Evolutionary conservation across 352 stramenopile genomes (phyloP), one percentile per base, ranked within the genome.

Genomic region (Pythium dissimile): DNA sequence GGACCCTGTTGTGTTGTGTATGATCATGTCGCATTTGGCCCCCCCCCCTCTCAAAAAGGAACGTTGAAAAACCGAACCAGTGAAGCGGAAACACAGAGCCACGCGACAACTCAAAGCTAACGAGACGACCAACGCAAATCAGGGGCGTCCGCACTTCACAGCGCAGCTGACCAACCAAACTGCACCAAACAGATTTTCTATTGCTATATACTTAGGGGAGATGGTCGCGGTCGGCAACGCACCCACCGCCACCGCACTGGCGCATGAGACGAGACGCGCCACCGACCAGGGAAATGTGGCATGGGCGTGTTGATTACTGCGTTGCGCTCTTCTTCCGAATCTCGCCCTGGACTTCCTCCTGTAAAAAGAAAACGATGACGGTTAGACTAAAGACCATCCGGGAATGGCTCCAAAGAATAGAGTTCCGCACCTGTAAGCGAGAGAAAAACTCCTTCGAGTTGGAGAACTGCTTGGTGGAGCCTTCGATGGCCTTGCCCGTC

Each of bases 371-470:
- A 23, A 24, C 34, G 18, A 53, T 16, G 2, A 23, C 12, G 15
- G 49, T 39, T 24, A 58, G 5, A 31, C 15, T n/a, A n/a, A n/a
- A n/a, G n/a, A n/a, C n/a, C n/a, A n/a, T n/a, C n/a, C n/a, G n/a
- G n/a, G 31, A 15, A 43, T 10, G 10, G 18, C 15, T 27, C n/a
- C 27, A 39, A 7, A 27, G 23, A 11, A 49, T 10, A 18, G 13
- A 15, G 5, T 39, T 2, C 48, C 58, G 20, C 51, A 89, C 79
- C 77, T 89, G 80, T 49, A 92, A 64, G 24, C 76, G 73, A 38
- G 79, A 75, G 53, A 94, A 94, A 66, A 94, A 94, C 61, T 91
- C 84, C 63, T 91, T 92, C 55, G 82, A 92, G 66, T 92, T 92
- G 71, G 82, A 88, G 54, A 92, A 94, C 67, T 91, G 80, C 66